A percentile compares a stretch with the other conserved stretches of the same genome.
Conservation (phyloP, 805 yeast genomes). For the Maudiozyma saulgeensis region DNA sequence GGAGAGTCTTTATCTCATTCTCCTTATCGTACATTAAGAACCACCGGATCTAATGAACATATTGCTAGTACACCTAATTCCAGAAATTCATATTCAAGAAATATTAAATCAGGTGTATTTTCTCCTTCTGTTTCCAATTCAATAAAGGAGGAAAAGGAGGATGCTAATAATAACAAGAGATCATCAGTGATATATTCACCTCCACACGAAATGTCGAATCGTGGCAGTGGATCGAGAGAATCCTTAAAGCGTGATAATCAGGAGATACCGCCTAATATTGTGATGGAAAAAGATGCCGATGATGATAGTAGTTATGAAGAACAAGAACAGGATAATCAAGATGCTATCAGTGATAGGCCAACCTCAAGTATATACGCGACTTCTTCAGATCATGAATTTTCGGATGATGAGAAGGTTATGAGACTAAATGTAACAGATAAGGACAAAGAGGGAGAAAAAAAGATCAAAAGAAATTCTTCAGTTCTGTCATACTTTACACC, state of each 20-base stretch:
- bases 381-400: constrained; percentile 3
- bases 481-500: constrained; percentile 39
- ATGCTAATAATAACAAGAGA: neutral
- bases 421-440: neutral
- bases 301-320: neutral
- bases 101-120: neutral
- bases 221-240: neutral
- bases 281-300: neutral
- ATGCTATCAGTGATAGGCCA: constrained; percentile 27
- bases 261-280: neutral
- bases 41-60: neutral
- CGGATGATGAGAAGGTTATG: neutral
- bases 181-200: constrained; percentile 1
- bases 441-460: constrained; percentile 6
- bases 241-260: neutral
- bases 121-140: neutral
- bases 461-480: constrained; percentile 52
- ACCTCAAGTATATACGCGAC: constrained; percentile 33
- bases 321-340: neutral
- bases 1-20: constrained; percentile 19
- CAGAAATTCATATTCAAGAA: neutral
- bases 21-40: constrained; percentile 14
- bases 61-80: neutral
- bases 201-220: neutral
- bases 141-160: neutral